Base-by-base conservation (phyloP, 2,329 filamentous ascomycete genomes). In the Karstenula rhodostoma region DNA sequence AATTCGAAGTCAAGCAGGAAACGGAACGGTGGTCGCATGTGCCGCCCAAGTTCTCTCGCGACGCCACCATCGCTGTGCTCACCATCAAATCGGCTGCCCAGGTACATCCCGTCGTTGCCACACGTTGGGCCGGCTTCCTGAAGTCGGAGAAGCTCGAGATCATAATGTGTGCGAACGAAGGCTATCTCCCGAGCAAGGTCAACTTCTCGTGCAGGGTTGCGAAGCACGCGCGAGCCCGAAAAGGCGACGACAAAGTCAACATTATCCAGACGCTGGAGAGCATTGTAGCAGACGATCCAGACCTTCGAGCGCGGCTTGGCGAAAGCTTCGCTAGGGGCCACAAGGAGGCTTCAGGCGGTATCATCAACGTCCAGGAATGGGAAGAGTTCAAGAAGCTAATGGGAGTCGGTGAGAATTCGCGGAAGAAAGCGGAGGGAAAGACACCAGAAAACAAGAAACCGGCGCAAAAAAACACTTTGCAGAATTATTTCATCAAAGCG, bases 131-230 rank as follows among this genome's bases (percentile, higher is more conserved):
- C 0, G 85, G 86, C 0, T 82, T 86, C 63, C 77, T 91, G 3
- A 83, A 83, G 49, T 87, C 85, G 1, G 79, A 83, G 50, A 84
- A 83, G 56, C 79, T 90, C 1, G 85, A 90, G 67, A 85, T 90
- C 1, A 80, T 91, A 8, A 80, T 90, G 65, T 87, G 88, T 4
- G 89, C 88, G 0, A 91, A 91, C 58, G 85, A 87, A 58, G 88
- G 88, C 0, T 91, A 90, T 64, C 70, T 89, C 0, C 82, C 85
- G 0, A 87, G 81, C 1, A 83, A 85, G 72, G 87, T 91, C 25
- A 89, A 90, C 67, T 91, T 91, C 75, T 89, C 86, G 1, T 90
- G 89, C 63, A 83, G 89, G 1, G 77, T 90, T 7, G 83, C 88
- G 0, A 80, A 83, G 49, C 84, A 82, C 59, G 88, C 87, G 1